Conservation (phyloP, 257 asterid species). For the Hygrophila difformis region DNA sequence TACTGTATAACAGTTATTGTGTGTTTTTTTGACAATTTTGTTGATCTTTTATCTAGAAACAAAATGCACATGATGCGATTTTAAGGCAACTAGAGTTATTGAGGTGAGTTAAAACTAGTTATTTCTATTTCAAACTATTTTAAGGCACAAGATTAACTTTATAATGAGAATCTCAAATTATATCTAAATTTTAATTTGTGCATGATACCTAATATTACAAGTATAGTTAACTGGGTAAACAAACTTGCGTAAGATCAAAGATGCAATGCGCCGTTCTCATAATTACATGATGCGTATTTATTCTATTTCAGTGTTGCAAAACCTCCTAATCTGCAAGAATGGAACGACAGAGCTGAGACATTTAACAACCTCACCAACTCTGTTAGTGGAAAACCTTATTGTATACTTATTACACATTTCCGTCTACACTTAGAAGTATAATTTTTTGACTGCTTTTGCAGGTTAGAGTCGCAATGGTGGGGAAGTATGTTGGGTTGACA, state of each 20-base stretch:
- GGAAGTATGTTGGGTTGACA: constrained; percentile 89
- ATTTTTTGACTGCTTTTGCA: constrained; percentile 26
- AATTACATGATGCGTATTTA: constrained; percentile 16
- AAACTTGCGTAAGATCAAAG: constrained; percentile 1
- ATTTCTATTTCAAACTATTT: too few relatives aligned
- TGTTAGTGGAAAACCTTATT: constrained; percentile 36
- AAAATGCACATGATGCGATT: constrained; percentile 79
- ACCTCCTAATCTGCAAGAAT: constrained; percentile 66
- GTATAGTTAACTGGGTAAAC: neutral
- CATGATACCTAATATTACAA: too few relatives aligned
- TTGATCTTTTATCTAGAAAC: constrained; percentile 45
- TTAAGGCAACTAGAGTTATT: constrained; percentile 60
- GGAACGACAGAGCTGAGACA: constrained; percentile 85
- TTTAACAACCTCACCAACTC: constrained; percentile 73
- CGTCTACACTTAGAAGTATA: constrained; percentile 11
- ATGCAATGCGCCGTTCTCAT: too few relatives aligned
- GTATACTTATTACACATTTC: constrained; percentile 5
- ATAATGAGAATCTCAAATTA: constrained; percentile 1
- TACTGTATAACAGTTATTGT: neutral
- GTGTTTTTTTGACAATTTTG: constrained; percentile 11
- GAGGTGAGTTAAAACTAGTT: constrained; percentile 54
- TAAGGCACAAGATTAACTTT: too few relatives aligned
- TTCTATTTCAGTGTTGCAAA: constrained; percentile 57
- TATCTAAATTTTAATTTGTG: neutral
- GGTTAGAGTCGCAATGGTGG: constrained; percentile 97